These are phyloP conservation scores for Coemansia sp. DNA, from an alignment of 192 early-diverging fungal species.

Conservation along the genomic window DNA sequence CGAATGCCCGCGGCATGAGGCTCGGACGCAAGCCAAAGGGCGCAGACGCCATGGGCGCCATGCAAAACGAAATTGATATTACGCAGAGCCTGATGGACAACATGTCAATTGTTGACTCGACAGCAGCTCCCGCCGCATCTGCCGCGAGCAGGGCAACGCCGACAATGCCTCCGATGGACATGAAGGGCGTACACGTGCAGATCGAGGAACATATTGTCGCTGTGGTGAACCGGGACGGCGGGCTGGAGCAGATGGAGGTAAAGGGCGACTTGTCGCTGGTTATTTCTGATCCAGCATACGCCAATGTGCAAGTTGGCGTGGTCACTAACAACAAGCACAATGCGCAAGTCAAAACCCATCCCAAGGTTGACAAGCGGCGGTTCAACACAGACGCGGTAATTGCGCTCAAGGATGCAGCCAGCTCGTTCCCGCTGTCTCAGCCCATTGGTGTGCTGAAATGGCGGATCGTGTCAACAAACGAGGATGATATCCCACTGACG, in stretches of 20 bases:
- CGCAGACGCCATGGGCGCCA: constrained; percentile 73
- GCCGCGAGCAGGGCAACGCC: constrained; percentile 7
- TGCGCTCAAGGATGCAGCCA: constrained; percentile 75
- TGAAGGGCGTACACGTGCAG: constrained; percentile 78
- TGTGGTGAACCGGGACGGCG: constrained; percentile 84
- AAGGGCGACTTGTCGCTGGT: constrained; percentile 87
- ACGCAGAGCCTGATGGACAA: constrained; percentile 46
- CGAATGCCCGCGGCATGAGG: constrained; percentile 84
- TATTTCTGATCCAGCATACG: constrained; percentile 65
- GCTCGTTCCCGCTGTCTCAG: constrained; percentile 83
- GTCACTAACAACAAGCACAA: constrained; percentile 56
- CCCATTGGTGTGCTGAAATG: constrained; percentile 86
- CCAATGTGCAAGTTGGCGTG: constrained; percentile 63
- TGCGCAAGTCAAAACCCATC: constrained; percentile 96
- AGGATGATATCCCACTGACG: constrained; percentile 74
- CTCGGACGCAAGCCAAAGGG: constrained; percentile 87
- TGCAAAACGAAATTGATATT: constrained; percentile 80
- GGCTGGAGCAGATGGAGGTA: constrained; percentile 86
- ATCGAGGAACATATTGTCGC: constrained; percentile 87
- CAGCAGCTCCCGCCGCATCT: neutral
- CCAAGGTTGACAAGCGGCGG: constrained; percentile 90
- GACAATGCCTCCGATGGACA: constrained; percentile 41
- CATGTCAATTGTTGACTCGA: constrained; percentile 15
- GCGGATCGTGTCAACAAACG: constrained; percentile 80
- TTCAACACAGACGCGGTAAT: constrained; percentile 72